Conservation (phyloP, 106 monocot species). For the Acorus calamus region DNA sequence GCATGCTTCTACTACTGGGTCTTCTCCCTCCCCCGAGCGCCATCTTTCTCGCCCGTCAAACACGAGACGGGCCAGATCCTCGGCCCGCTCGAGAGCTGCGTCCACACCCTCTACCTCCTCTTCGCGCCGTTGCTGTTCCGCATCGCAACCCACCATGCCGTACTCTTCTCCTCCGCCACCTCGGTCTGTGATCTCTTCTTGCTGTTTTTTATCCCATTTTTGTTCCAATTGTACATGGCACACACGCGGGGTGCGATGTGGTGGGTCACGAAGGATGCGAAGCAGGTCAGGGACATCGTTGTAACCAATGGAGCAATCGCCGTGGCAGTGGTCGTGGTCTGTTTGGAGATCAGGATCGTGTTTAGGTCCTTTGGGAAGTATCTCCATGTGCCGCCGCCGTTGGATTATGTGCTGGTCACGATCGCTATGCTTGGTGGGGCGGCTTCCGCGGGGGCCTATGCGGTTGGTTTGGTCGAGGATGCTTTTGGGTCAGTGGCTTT, state of each 20-base stretch:
- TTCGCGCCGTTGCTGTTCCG: slow-evolving; percentile 64
- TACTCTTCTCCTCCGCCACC: slow-evolving; percentile 47
- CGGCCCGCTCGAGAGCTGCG: slow-evolving; percentile 62
- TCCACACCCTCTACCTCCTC: slow-evolving; percentile 76
- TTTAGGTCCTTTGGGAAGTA: slow-evolving; percentile 85
- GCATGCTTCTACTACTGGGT: slow-evolving; percentile 78
- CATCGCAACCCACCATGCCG: slow-evolving; percentile 58
- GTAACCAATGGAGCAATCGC: slow-evolving; percentile 87
- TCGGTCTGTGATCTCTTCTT: slow-evolving; percentile 61
- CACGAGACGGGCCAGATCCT: slow-evolving; percentile 49
- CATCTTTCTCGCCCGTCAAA: slow-evolving; percentile 47
- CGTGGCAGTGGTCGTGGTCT: slow-evolving; percentile 66
- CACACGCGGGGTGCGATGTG: slow-evolving; percentile 70
- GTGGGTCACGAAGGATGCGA: slow-evolving; percentile 73
- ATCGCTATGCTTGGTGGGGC: slow-evolving; percentile 84
- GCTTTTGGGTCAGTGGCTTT: slow-evolving; percentile 59
- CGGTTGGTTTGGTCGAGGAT: slow-evolving; percentile 67
- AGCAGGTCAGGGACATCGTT: slow-evolving; percentile 47
- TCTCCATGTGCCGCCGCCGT: slow-evolving; percentile 76
- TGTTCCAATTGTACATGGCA: slow-evolving; percentile 84
- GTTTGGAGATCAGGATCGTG: slow-evolving; percentile 87
- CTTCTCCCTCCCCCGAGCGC: slow-evolving; percentile 60
- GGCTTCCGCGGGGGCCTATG: slow-evolving; percentile 49
- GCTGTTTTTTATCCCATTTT: slow-evolving; percentile 80
- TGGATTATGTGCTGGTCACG: slow-evolving; percentile 88